Conservation (phyloP, 2,329 filamentous ascomycete genomes). For the Phyllosticta citrichinensis region DNA sequence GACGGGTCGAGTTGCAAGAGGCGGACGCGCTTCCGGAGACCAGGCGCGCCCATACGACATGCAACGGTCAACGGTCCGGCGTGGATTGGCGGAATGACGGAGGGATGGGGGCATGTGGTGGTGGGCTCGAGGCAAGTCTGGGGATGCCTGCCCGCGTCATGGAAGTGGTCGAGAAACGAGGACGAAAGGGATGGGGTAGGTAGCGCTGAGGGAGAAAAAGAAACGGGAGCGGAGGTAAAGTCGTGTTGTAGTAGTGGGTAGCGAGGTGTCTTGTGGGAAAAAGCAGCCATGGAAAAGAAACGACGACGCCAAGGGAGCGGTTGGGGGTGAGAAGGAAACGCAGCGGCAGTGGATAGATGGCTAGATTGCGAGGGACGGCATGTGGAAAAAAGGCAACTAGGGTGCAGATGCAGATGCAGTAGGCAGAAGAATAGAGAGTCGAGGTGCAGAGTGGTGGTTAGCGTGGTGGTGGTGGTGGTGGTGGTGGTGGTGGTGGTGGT, state of each 20-base stretch:
- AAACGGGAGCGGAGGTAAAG: background rate
- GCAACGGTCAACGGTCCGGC: background rate
- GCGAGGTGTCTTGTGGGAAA: background rate
- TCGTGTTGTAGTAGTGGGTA: background rate
- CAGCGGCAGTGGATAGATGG: too few species aligned
- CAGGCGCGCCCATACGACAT: background rate
- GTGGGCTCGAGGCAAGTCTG: background rate
- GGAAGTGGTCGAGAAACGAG: background rate
- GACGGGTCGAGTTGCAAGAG: background rate
- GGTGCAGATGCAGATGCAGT: too few species aligned
- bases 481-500: too few species aligned
- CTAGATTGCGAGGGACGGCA: background rate
- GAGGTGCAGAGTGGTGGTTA: too few species aligned
- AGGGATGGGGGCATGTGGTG: background rate
- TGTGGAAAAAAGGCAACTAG: background rate
- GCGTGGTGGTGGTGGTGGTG: too few species aligned
- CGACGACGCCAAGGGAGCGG: background rate
- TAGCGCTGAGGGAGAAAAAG: background rate
- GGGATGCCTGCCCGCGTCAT: background rate
- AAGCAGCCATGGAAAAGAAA: background rate
- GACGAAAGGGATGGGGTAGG: background rate
- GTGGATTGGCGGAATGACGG: background rate
- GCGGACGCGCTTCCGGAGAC: background rate
- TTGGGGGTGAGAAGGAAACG: background rate
- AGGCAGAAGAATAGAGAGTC: too few species aligned